phyloP scores from a whole-genome alignment of 2,329 filamentous ascomycete genomes.

The Biscogniauxia mediterranea region DNA sequence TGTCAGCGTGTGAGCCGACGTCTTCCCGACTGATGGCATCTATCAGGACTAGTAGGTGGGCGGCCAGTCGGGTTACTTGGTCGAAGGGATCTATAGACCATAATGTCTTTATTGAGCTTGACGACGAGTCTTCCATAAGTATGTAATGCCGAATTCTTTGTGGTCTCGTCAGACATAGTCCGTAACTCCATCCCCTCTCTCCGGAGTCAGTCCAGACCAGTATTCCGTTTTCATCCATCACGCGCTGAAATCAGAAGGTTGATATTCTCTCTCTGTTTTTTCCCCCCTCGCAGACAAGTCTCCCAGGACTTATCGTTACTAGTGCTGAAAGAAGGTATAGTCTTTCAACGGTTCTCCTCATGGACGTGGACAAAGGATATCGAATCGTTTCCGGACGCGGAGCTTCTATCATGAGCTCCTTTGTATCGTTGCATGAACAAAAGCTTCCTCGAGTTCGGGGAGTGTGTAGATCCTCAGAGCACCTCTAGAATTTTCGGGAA shows the following conservation, averaged over 20 bases:
- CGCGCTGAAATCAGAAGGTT: not conserved
- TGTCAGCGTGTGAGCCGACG: no score
- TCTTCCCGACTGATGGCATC: no score
- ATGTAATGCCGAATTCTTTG: not conserved
- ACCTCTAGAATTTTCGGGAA: not conserved
- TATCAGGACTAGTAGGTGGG: no score
- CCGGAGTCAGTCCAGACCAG: not conserved
- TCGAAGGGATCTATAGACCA: no score
- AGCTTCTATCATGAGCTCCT: constrained; percentile 3
- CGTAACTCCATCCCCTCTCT: not conserved
- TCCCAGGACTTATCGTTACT: not conserved
- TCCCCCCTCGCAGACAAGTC: not conserved
- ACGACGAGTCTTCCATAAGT: no score
- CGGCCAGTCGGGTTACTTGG: no score
- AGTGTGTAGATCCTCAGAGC: not conserved
- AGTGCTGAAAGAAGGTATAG: not conserved
- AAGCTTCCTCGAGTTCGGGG: constrained; percentile 1
- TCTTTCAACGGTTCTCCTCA: not conserved
- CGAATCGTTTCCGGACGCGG: constrained; percentile 5
- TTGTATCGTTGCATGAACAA: constrained; percentile 15
- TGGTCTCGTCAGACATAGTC: not conserved
- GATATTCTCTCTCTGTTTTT: not conserved
- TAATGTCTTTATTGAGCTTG: no score
- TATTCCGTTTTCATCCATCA: not conserved
- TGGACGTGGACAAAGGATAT: constrained; percentile 10